These are phyloP conservation scores for Exophiala sideris DNA, from an alignment of 2,329 filamentous ascomycete species.

Conservation along the genomic window DNA sequence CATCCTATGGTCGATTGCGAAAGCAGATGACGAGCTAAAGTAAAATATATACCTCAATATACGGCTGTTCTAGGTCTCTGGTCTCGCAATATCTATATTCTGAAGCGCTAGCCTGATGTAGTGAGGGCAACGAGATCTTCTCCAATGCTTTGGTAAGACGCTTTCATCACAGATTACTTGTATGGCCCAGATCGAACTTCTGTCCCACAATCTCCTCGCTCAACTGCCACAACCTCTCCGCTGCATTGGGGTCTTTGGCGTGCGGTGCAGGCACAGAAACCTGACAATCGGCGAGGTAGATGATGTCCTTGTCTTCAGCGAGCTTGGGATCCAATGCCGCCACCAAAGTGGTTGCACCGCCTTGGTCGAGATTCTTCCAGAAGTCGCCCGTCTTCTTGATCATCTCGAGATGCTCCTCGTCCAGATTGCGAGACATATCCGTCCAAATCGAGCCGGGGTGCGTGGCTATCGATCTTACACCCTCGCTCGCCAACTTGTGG, in stretches of 20 bases:
- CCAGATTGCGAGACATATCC: constrained; percentile 21
- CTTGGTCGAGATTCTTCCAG: constrained; percentile 24
- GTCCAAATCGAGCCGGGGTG: constrained; percentile 38
- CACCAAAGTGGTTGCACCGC: constrained; percentile 39
- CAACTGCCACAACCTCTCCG: constrained; percentile 18
- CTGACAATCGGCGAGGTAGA: constrained; percentile 39
- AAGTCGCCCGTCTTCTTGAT: constrained; percentile 30
- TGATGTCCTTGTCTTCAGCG: constrained; percentile 11
- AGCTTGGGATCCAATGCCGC: constrained; percentile 45
- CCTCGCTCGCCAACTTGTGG: constrained; percentile 37
- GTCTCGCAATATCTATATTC: too few relatives aligned
- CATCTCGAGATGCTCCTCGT: constrained; percentile 29
- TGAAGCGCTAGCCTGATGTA: too few relatives aligned
- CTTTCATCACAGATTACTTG: neutral
- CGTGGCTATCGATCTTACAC: constrained; percentile 39
- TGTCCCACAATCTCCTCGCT: constrained; percentile 33
- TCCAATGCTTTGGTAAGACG: too few relatives aligned
- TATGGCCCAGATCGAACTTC: constrained; percentile 31
- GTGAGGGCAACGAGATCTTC: too few relatives aligned
- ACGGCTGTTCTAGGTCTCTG: too few relatives aligned
- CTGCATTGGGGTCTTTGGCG: constrained; percentile 27
- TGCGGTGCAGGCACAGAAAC: constrained; percentile 31
- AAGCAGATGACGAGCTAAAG: too few relatives aligned
- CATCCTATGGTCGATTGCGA: too few relatives aligned
- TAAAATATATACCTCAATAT: too few relatives aligned